These are phyloP conservation scores for Kluyveromyces dobzhanskii DNA, from an alignment of 805 yeast genomes.

Conservation along the genomic window DNA sequence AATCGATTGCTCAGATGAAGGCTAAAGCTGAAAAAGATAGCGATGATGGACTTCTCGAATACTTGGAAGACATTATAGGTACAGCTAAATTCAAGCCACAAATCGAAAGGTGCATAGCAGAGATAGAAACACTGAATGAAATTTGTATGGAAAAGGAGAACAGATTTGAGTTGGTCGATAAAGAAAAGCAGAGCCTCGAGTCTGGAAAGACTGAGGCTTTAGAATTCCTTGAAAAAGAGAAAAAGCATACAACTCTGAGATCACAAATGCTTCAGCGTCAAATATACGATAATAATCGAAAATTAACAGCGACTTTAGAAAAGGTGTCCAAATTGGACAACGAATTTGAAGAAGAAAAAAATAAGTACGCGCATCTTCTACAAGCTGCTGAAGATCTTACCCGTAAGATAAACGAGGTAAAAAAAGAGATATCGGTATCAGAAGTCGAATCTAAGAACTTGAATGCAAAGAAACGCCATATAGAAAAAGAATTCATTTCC, in stretches of 20 bases:
- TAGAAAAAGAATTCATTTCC: conserved; percentile 55
- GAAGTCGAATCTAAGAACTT: conserved; percentile 17
- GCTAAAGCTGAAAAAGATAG: conserved; percentile 88
- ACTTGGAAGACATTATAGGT: conserved; percentile 94
- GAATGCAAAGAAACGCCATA: conserved; percentile 22
- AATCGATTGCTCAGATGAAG: conserved; percentile 96
- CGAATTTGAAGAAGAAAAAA: conserved; percentile 36
- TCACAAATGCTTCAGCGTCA: conserved; percentile 51
- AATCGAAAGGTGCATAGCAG: conserved; percentile 54
- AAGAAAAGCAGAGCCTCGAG: conserved; percentile 61
- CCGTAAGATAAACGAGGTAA: conserved; percentile 20
- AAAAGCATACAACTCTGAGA: conserved; percentile 42
- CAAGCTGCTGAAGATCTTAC: conserved; percentile 25
- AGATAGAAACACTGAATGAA: conserved; percentile 71
- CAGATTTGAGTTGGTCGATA: conserved; percentile 70
- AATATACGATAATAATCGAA: conserved; percentile 33
- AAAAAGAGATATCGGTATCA: conserved; percentile 22
- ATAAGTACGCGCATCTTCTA: conserved; percentile 34
- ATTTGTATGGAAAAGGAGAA: conserved; percentile 72
- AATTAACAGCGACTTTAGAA: conserved; percentile 32
- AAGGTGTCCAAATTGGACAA: conserved; percentile 34
- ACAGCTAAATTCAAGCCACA: conserved; percentile 74
- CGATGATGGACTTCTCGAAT: conserved; percentile 91
- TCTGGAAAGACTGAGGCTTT: conserved; percentile 61
- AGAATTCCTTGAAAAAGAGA: conserved; percentile 55